Conservation (phyloP, 2,329 filamentous ascomycete genomes). For the Pleurostoma richardsiae region DNA sequence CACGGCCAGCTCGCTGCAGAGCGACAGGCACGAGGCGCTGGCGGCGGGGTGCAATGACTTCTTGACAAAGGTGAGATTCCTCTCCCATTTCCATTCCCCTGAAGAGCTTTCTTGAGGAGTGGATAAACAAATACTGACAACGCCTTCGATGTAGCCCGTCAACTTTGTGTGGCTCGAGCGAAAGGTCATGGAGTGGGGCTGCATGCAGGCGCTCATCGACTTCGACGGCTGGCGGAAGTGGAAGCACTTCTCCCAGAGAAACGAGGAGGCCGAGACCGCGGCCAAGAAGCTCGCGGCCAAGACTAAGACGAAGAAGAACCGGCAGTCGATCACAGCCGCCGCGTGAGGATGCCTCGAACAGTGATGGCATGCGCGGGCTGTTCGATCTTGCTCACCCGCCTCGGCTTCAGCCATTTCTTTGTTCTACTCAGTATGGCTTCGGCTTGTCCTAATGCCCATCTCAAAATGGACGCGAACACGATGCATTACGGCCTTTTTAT, state of each 20-base stretch:
- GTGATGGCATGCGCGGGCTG: neutral
- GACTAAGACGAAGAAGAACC: conserved; percentile 4
- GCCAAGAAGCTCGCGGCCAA: conserved; percentile 4
- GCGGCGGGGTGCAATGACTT: conserved; percentile 98
- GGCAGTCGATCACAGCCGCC: conserved; percentile 2
- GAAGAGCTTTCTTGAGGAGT: conserved; percentile 4
- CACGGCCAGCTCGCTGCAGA: conserved; percentile 90
- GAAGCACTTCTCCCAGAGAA: conserved; percentile 70
- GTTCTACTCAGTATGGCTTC: neutral
- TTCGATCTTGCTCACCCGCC: neutral
- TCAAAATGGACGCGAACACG: neutral
- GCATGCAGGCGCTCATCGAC: conserved; percentile 98
- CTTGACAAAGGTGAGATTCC: conserved; percentile 74
- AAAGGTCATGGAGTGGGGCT: conserved; percentile 99
- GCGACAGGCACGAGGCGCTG: conserved; percentile 89
- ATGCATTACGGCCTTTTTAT: neutral
- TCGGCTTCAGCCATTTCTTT: neutral
- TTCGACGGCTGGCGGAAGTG: conserved; percentile 97
- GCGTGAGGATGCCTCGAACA: neutral
- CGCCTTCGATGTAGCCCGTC: conserved; percentile 63
- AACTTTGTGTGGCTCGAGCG: conserved; percentile 96
- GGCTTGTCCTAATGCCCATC: neutral
- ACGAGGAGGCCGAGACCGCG: conserved; percentile 27
- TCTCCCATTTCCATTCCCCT: too few species aligned
- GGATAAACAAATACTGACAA: conserved; percentile 10